These are phyloP conservation scores for Thelephora terrestris DNA, from an alignment of 1,284 basidiomycete species.

Conservation along the genomic window DNA sequence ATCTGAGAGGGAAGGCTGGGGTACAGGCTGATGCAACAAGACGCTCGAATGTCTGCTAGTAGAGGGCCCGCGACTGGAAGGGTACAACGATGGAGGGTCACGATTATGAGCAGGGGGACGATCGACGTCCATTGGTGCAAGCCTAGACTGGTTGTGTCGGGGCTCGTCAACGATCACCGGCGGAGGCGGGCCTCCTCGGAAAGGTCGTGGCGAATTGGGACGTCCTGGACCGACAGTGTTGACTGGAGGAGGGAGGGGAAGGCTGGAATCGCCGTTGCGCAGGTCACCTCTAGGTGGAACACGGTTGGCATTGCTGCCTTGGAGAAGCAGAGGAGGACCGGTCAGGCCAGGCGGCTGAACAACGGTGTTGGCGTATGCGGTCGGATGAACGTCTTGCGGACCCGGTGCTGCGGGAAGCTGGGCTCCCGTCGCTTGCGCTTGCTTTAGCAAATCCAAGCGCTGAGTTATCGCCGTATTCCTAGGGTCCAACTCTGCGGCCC, in stretches of 20 bases:
- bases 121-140: slow-evolving; percentile 81
- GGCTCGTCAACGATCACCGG: slow-evolving; percentile 66
- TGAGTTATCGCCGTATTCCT: slow-evolving; percentile 70
- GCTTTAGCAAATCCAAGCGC: slow-evolving; percentile 68
- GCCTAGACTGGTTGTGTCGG: slow-evolving; percentile 51
- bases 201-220: slow-evolving; percentile 49
- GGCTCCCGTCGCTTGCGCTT: slow-evolving; percentile 71
- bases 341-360: slow-evolving; percentile 50
- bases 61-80: slow-evolving; percentile 30
- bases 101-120: slow-evolving; percentile 42
- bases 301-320: slow-evolving; percentile 27
- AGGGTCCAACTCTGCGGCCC: slow-evolving; percentile 86
- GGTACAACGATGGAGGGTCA: slow-evolving; percentile 36
- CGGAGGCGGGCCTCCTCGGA: slow-evolving; percentile 68
- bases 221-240: slow-evolving; percentile 26
- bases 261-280: slow-evolving; percentile 20
- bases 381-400: slow-evolving; percentile 92
- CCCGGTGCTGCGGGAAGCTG: slow-evolving; percentile 76
- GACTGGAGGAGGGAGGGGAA: slow-evolving; percentile 52
- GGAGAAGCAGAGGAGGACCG: slow-evolving; percentile 53
- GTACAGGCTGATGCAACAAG: slow-evolving; percentile 57
- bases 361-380: slow-evolving; percentile 75
- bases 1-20: slow-evolving; percentile 39
- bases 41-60: slow-evolving; percentile 43
- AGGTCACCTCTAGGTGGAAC: not conserved